Evolutionary conservation across 495 filamentous ascomycete genomes (phyloP).

Genomic region (Trichoderma parareesei): DNA sequence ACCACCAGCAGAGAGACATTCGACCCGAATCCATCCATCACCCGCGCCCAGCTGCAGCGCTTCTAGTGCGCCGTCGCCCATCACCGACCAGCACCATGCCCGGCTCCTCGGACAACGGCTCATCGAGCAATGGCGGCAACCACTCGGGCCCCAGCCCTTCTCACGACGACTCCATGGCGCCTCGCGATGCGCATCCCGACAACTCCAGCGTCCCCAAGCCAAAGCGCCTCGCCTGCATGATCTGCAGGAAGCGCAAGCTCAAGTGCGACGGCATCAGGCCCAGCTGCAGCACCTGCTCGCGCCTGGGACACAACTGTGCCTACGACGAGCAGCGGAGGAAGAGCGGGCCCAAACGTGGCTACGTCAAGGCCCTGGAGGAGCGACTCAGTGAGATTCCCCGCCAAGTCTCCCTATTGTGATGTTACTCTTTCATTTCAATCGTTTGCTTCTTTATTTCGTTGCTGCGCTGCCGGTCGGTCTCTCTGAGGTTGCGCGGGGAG

Average conservation of each 20-base stretch:
- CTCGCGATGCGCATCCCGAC: constrained; percentile 29
- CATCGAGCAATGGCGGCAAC: constrained; percentile 10
- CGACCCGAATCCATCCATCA: not conserved
- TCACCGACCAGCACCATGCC: constrained; percentile 26
- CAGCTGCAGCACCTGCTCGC: constrained; percentile 85
- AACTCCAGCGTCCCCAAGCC: constrained; percentile 65
- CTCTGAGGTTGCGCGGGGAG: not conserved
- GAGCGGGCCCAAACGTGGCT: constrained; percentile 95
- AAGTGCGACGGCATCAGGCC: constrained; percentile 72
- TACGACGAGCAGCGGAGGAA: constrained; percentile 97
- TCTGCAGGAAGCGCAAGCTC: constrained; percentile 89
- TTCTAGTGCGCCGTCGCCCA: not conserved
- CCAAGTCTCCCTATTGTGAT: constrained; percentile 13
- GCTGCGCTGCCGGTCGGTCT: not conserved
- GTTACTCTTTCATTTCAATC: not conserved
- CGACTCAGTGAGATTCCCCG: constrained; percentile 62
- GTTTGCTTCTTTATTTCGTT: not conserved
- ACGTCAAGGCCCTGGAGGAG: constrained; percentile 95
- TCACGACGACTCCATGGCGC: constrained; percentile 22
- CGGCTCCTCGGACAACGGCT: constrained; percentile 27
- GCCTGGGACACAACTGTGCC: constrained; percentile 81
- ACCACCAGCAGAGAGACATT: not conserved
- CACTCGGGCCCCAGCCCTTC: constrained; percentile 13
- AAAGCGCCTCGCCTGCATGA: constrained; percentile 93
- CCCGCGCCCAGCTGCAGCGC: not conserved